These are phyloP conservation scores for Ogataea hybrid DNA, from an alignment of 1,139 yeast genomes.

Conservation along the genomic window DNA sequence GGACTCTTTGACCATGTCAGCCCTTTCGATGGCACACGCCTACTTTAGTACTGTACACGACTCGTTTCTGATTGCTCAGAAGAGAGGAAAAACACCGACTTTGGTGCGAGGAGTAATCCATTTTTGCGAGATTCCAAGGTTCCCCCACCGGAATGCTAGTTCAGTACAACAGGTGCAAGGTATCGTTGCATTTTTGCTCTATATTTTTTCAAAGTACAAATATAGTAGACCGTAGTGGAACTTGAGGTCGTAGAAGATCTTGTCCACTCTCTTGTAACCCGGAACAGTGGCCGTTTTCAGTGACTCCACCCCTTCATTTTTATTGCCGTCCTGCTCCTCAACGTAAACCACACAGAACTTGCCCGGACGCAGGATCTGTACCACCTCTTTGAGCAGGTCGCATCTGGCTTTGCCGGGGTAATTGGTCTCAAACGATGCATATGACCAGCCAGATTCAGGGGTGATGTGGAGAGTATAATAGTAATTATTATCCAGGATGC, in stretches of 20 bases:
- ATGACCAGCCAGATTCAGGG: slow-evolving; percentile 92
- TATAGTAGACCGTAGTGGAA: slow-evolving; percentile 48
- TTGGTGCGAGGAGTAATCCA: slow-evolving; percentile 8
- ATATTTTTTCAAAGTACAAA: slow-evolving; percentile 40
- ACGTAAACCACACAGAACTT: slow-evolving; percentile 56
- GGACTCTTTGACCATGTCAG: background rate
- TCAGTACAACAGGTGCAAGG: background rate
- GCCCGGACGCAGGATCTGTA: slow-evolving; percentile 69
- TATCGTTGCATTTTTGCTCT: background rate
- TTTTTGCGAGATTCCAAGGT: background rate
- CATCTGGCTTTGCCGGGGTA: slow-evolving; percentile 52
- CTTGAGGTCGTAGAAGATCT: slow-evolving; percentile 66
- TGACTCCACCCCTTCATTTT: slow-evolving; percentile 26
- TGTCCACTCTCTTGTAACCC: slow-evolving; percentile 65
- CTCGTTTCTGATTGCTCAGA: slow-evolving; percentile 7
- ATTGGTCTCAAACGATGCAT: slow-evolving; percentile 93
- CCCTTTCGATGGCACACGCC: background rate
- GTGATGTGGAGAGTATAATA: slow-evolving; percentile 94
- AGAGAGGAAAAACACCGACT: background rate
- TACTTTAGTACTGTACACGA: slow-evolving; percentile 4
- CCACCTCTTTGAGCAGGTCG: slow-evolving; percentile 55
- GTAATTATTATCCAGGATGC: slow-evolving; percentile 55
- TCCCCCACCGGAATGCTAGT: background rate
- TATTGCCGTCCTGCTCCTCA: slow-evolving; percentile 19
- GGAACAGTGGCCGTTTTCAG: slow-evolving; percentile 40